These are phyloP conservation scores for Nectriaceae sp. DNA, from an alignment of 2,329 filamentous ascomycete species.

Conservation along the genomic window DNA sequence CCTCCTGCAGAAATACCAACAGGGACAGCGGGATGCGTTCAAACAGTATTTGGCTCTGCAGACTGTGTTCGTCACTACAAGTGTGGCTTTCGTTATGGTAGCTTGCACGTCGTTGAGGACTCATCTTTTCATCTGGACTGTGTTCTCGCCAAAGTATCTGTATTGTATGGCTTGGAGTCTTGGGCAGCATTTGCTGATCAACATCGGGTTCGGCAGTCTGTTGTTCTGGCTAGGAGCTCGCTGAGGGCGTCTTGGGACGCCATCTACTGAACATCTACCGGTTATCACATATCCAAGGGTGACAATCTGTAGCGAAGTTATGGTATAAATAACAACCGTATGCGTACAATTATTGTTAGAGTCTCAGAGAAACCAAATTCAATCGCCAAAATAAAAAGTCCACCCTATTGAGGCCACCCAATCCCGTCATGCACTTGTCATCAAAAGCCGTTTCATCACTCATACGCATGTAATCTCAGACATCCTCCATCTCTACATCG, in stretches of 20 bases:
- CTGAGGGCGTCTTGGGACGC: conserved; percentile 2
- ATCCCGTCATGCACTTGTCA: conserved; percentile 16
- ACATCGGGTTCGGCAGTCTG: conserved; percentile 62
- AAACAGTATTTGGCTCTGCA: conserved; percentile 60
- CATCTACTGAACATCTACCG: too few species aligned
- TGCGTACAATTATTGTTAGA: conserved; percentile 13
- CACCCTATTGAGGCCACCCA: conserved; percentile 7
- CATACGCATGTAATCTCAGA: conserved; percentile 15
- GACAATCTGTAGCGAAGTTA: too few species aligned
- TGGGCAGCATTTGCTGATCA: conserved; percentile 76
- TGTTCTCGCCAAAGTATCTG: conserved; percentile 95
- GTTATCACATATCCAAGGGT: too few species aligned
- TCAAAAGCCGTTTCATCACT: conserved; percentile 23
- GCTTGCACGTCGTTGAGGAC: conserved; percentile 82
- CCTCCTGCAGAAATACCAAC: conserved; percentile 44
- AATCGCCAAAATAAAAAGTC: conserved; percentile 17
- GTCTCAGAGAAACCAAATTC: conserved; percentile 11
- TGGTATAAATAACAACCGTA: too few species aligned
- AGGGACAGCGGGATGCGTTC: conserved; percentile 35
- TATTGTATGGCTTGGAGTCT: conserved; percentile 89
- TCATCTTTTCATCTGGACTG: conserved; percentile 97
- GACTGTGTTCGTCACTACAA: conserved; percentile 70
- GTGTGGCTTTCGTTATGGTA: conserved; percentile 76
- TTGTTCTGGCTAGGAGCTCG: conserved; percentile 54
- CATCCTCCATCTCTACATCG: conserved; percentile 35